Base-by-base conservation (phyloP, 164 flowering plant species). In the Buxus sempervirens region DNA sequence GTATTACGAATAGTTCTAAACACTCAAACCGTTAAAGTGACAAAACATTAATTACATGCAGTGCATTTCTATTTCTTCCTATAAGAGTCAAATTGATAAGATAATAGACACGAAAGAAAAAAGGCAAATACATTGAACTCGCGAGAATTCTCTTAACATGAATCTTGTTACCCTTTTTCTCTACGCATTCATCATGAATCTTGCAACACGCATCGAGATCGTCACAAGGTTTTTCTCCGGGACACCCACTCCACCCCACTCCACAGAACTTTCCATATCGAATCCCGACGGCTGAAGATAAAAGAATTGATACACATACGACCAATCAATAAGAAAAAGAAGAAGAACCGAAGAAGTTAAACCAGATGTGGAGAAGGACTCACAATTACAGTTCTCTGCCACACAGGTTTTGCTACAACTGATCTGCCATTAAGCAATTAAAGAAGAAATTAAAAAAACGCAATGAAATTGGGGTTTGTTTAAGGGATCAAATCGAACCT, bases 211-310 rank as follows among this genome's bases (percentile, higher is more conserved):
- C 93, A 71, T 95, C 99, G 20, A 92, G 82, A 66, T 88, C 99
- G 76, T 95, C 97, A 60, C 99, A 95, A 0, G 99, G 99, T 63
- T 83, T 77, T 72, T 95, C 97, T 22, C 97, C 97, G 0, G 91
- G 82, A 78, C 99, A 92, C 1, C 99, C 99, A 1, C 82, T 82
- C 88, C 90, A 92, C 48, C 96, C 93, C 48, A 95, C 91, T 41
- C 99, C 97, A 64, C 97, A 92, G 56, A 75, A 92, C 81, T 95
- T 95, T 63, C 99, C 99, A 62, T 92, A 95, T 65, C 94, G 75
- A 67, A 70, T 73, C 13, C 73, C 71, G 13, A 69, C 38, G 1
- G 75, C 82, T 79, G 56, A 62, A 65, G 41, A 48, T 1, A 26
- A n/a, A n/a, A n/a, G n/a, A n/a, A n/a, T n/a, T n/a, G n/a, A n/a